Percentiles rank a stretch among this genome's conserved stretches.
Evolutionary conservation across 805 yeast species (phyloP).

Genomic region (Metschnikowia colocasiae): DNA sequence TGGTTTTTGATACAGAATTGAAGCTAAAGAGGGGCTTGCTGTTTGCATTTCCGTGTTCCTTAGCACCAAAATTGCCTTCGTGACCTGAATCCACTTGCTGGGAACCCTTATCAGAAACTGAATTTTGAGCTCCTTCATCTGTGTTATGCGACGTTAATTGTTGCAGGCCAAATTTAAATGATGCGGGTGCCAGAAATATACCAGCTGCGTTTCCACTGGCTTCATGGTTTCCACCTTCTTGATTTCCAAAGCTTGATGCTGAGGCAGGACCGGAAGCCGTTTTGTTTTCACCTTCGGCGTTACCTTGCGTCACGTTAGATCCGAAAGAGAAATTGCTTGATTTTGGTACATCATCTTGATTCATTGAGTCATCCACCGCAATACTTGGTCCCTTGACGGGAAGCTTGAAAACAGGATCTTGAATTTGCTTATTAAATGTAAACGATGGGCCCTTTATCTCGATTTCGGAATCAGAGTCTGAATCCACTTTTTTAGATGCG

Average conservation of each 20-base stretch:
- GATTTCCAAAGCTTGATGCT: not conserved
- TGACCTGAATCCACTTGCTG: not conserved
- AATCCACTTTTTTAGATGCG: constrained; percentile 34
- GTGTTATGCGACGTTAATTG: not conserved
- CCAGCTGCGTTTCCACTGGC: not conserved
- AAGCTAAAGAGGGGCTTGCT: not conserved
- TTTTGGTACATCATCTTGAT: not conserved
- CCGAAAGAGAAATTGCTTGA: not conserved
- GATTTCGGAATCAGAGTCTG: constrained; percentile 57
- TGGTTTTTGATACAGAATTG: not conserved
- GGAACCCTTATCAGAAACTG: not conserved
- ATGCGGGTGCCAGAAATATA: not conserved
- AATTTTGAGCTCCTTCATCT: not conserved
- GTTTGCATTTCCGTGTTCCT: not conserved
- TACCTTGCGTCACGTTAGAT: not conserved
- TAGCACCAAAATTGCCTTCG: not conserved
- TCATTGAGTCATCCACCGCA: not conserved
- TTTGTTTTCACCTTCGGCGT: not conserved
- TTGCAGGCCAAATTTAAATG: not conserved
- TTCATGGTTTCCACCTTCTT: not conserved
- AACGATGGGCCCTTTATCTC: constrained; percentile 75
- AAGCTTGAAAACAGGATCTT: constrained; percentile 33
- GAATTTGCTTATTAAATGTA: constrained; percentile 37
- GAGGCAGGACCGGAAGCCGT: not conserved
- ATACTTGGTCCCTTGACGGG: not conserved